Conservation (phyloP, 495 filamentous ascomycete species). For the Aspergillus baeticus region DNA sequence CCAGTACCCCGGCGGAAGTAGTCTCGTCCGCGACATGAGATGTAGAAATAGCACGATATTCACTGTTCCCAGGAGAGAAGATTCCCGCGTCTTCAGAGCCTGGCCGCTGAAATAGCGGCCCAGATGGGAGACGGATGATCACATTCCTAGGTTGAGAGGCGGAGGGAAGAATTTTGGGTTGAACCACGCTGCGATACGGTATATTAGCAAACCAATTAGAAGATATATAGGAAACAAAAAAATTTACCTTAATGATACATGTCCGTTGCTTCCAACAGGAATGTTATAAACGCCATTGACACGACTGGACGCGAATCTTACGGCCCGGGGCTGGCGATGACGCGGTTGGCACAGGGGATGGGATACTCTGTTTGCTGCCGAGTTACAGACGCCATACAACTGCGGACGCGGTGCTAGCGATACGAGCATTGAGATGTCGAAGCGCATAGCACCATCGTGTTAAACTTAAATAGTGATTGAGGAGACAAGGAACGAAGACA, state of each 20-base stretch:
- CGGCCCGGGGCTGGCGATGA: neutral
- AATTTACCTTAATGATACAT: conserved; percentile 30
- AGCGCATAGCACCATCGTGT: neutral
- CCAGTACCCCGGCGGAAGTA: conserved; percentile 16
- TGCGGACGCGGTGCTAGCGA: neutral
- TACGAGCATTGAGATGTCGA: neutral
- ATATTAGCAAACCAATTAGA: neutral
- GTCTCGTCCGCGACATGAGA: conserved; percentile 21
- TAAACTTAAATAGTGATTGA: neutral
- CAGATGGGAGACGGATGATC: conserved; percentile 38
- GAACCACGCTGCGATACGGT: conserved; percentile 24
- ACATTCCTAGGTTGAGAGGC: conserved; percentile 21
- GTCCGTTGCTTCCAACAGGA: conserved; percentile 36
- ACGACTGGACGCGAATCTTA: neutral
- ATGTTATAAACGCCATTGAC: conserved; percentile 10
- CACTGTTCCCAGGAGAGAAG: neutral
- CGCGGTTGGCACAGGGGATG: neutral
- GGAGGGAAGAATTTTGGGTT: conserved; percentile 15
- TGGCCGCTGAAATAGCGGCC: conserved; percentile 28
- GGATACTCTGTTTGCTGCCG: neutral
- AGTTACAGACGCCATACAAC: neutral
- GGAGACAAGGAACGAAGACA: neutral
- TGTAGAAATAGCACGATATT: neutral
- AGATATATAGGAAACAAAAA: neutral
- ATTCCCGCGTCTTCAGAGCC: neutral